A percentile compares a stretch with the other conserved stretches of the same genome.
Evolutionary conservation across 305 asterid species (phyloP).

Genomic region (Andrographis paniculata): DNA sequence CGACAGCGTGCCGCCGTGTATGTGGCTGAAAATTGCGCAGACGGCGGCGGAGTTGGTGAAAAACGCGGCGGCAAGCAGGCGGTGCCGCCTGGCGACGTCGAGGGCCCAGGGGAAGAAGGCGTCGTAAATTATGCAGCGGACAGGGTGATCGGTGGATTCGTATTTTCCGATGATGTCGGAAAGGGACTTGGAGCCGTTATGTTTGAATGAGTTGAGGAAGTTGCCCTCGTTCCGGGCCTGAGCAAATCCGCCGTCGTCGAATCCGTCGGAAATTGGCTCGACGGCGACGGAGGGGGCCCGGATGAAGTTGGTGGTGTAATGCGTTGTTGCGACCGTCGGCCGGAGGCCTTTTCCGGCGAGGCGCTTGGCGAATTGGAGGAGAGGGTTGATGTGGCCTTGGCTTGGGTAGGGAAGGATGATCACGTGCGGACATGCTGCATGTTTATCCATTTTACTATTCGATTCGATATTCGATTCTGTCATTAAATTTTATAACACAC

Average conservation of each 20-base stretch:
- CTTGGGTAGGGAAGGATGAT: constrained; percentile 48
- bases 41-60: constrained; percentile 64
- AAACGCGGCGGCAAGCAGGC: constrained; percentile 42
- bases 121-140: constrained; percentile 48
- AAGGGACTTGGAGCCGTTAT: constrained; percentile 43
- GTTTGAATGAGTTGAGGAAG: constrained; percentile 30
- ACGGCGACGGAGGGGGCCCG: constrained; percentile 25
- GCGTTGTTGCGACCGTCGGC: constrained; percentile 51
- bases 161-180: constrained; percentile 26
- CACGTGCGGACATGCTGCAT: constrained; percentile 17
- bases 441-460: too few relatives aligned
- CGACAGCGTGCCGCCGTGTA: constrained; percentile 29
- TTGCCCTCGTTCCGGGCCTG: constrained; percentile 18
- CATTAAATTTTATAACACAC: too few relatives aligned
- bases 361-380: constrained; percentile 62
- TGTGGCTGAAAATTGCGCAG: constrained; percentile 38
- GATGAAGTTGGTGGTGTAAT: constrained; percentile 33
- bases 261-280: constrained; percentile 59
- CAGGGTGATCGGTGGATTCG: constrained; percentile 20
- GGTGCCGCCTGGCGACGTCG: constrained; percentile 44
- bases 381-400: constrained; percentile 73
- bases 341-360: constrained; percentile 42
- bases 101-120: constrained; percentile 68
- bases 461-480: too few relatives aligned
- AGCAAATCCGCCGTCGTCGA: constrained; percentile 30